Conservation (phyloP, 371 early-diverging fungal genomes). For the Lichtheimia hyalospora region DNA sequence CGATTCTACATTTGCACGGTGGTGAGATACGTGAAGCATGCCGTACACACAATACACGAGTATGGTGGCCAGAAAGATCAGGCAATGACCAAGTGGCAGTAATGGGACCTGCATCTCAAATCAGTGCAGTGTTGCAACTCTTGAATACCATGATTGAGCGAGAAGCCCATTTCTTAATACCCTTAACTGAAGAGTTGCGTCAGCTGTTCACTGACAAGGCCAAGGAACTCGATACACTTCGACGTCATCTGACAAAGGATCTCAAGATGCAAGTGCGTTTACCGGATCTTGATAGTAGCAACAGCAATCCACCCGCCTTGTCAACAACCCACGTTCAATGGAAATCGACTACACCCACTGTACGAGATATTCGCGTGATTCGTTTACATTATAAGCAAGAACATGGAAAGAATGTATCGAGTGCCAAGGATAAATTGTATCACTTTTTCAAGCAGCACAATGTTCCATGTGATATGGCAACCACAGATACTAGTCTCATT, state of each 20-base stretch:
- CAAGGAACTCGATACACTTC: not conserved
- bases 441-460: not conserved
- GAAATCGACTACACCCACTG: not conserved
- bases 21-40: constrained; percentile 7
- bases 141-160: not conserved
- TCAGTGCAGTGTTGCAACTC: constrained; percentile 3
- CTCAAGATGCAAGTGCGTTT: not conserved
- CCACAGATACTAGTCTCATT: not conserved
- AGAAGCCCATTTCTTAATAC: constrained; percentile 2
- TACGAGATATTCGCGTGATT: not conserved
- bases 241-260: not conserved
- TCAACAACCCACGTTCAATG: not conserved
- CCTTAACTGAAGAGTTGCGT: not conserved
- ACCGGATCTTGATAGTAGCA: not conserved
- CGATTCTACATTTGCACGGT: constrained; percentile 26
- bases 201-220: not conserved
- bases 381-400: constrained; percentile 11
- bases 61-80: constrained; percentile 14
- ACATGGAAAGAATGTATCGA: constrained; percentile 3
- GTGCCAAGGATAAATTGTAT: constrained; percentile 7
- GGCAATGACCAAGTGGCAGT: constrained; percentile 15
- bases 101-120: constrained; percentile 15
- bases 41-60: constrained; percentile 5
- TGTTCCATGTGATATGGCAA: not conserved
- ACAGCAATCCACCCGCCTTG: not conserved